phyloP scores from a whole-genome alignment of 179 eudicot genomes.

The Monotropa hypopitys region DNA sequence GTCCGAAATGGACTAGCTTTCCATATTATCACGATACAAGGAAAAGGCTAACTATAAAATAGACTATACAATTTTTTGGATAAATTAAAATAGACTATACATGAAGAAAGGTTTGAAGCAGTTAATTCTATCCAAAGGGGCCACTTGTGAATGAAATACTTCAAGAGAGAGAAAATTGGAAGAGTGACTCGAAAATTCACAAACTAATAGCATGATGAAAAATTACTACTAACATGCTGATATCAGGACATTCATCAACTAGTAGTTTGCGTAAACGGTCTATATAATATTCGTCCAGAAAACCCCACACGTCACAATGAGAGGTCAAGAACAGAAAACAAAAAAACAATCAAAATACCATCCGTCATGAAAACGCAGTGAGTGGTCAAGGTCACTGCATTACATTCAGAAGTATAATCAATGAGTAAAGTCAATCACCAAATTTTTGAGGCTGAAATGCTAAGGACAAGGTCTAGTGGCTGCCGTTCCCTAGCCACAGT shows the following conservation, averaged over 20 bases:
- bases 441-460: neutral
- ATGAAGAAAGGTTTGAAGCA: neutral
- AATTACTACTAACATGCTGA: neutral
- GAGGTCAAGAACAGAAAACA: neutral
- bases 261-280: neutral
- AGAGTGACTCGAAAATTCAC: neutral
- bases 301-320: neutral
- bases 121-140: neutral
- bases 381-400: neutral
- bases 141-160: neutral
- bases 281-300: neutral
- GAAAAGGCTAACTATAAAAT: neutral
- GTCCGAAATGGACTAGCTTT: neutral
- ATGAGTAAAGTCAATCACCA: neutral
- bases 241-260: neutral
- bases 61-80: too few relatives aligned
- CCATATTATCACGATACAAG: neutral
- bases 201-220: neutral
- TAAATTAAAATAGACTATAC: too few relatives aligned
- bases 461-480: neutral
- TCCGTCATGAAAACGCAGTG: neutral
- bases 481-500: too few relatives aligned
- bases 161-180: neutral
- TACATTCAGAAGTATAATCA: neutral
- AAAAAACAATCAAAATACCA: neutral